phyloP scores from a whole-genome alignment of 2,329 filamentous ascomycete genomes.

The Pseudovirgaria hyperparasitica region DNA sequence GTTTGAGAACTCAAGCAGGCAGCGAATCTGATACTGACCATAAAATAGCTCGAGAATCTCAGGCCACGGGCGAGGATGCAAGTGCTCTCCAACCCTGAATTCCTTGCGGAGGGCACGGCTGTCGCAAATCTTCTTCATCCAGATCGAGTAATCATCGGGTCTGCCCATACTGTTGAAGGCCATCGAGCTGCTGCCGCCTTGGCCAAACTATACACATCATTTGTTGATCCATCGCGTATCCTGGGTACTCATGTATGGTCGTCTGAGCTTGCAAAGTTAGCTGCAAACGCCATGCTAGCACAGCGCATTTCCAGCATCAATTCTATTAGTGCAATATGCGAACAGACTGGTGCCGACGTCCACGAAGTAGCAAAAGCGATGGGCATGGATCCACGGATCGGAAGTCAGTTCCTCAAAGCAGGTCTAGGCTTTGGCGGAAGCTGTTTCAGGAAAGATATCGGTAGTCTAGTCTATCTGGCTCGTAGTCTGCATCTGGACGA shows the following conservation, averaged over 20 bases:
- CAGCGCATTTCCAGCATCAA: conserved; percentile 73
- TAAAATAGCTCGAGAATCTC: conserved; percentile 51
- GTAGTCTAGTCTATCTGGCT: conserved; percentile 60
- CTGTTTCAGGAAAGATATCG: conserved; percentile 70
- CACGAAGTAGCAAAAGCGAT: conserved; percentile 55
- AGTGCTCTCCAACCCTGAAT: conserved; percentile 69
- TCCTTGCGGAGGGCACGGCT: conserved; percentile 64
- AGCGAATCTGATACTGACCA: not conserved
- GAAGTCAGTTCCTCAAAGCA: conserved; percentile 58
- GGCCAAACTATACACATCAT: conserved; percentile 53
- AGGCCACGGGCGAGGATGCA: conserved; percentile 57
- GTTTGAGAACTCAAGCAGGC: conserved; percentile 18
- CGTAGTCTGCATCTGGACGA: conserved; percentile 56
- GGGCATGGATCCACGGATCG: conserved; percentile 59
- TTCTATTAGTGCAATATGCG: conserved; percentile 69
- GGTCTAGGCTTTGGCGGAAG: conserved; percentile 66
- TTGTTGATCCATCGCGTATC: conserved; percentile 56
- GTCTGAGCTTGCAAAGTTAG: conserved; percentile 65
- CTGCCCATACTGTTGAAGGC: conserved; percentile 45
- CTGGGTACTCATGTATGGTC: conserved; percentile 64
- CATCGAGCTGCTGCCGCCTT: conserved; percentile 50
- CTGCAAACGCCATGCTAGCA: conserved; percentile 67
- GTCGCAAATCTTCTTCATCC: conserved; percentile 57
- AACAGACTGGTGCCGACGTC: conserved; percentile 60
- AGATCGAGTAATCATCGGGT: conserved; percentile 64